These are phyloP conservation scores for Grosmannia penicillata DNA, from an alignment of 2,329 filamentous ascomycete genomes.

Conservation along the genomic window DNA sequence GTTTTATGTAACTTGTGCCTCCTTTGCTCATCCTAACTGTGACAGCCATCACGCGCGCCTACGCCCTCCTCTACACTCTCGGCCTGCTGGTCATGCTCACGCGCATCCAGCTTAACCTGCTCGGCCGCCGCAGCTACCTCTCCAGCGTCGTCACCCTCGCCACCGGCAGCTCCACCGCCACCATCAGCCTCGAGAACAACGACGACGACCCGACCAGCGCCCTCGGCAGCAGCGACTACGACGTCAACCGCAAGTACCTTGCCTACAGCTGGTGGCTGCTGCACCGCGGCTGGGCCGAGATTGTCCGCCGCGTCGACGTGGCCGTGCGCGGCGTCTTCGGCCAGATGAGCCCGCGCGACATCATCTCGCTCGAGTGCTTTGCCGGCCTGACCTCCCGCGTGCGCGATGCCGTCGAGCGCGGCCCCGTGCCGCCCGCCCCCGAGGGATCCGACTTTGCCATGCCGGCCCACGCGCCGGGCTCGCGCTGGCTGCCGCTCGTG, in stretches of 20 bases:
- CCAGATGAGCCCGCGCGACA: slow-evolving; percentile 74
- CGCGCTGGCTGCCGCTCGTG: slow-evolving; percentile 66
- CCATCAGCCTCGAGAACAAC: slow-evolving; percentile 82
- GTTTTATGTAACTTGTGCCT: background rate
- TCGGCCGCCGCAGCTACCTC: slow-evolving; percentile 87
- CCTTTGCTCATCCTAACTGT: background rate
- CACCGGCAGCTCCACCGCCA: slow-evolving; percentile 55
- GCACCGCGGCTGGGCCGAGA: slow-evolving; percentile 73
- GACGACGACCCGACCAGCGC: slow-evolving; percentile 77
- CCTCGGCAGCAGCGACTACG: slow-evolving; percentile 76
- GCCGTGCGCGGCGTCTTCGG: slow-evolving; percentile 85
- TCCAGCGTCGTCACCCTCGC: slow-evolving; percentile 89
- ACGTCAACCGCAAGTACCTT: slow-evolving; percentile 87
- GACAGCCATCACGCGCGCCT: slow-evolving; percentile 73
- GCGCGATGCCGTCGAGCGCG: slow-evolving; percentile 62
- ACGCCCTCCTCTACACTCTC: slow-evolving; percentile 84
- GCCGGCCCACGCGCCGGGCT: background rate
- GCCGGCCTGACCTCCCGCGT: slow-evolving; percentile 71
- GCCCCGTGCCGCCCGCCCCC: slow-evolving; percentile 21
- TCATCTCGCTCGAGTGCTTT: slow-evolving; percentile 67
- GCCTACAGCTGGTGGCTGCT: slow-evolving; percentile 98
- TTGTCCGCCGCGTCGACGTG: slow-evolving; percentile 68
- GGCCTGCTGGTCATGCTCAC: slow-evolving; percentile 83
- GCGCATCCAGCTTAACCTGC: slow-evolving; percentile 88
- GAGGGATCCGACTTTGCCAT: background rate